phyloP scores from a whole-genome alignment of 768 basidiomycete genomes.

The Scleroderma citrinum region DNA sequence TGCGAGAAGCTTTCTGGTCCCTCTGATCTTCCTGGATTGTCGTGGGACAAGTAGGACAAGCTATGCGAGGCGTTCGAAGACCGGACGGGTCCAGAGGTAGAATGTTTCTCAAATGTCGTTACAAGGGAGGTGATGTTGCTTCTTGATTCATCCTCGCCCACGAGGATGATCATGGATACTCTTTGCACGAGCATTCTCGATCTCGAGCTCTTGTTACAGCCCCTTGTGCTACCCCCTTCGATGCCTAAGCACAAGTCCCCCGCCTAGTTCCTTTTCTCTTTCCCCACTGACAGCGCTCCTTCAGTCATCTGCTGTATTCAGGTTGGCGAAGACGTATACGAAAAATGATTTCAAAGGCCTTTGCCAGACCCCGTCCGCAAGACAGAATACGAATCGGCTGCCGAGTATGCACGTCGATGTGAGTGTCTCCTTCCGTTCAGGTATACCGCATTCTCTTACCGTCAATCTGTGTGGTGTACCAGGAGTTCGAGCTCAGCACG shows the following conservation, averaged over 20 bases:
- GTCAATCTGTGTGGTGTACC: too few species aligned
- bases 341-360: too few species aligned
- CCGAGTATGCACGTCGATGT: conserved; percentile 83
- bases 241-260: conserved; percentile 47
- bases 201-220: conserved; percentile 41
- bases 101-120: conserved; percentile 27
- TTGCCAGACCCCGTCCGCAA: too few species aligned
- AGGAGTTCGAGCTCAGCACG: too few species aligned
- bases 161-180: conserved; percentile 26
- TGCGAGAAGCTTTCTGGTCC: conserved; percentile 37
- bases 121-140: conserved; percentile 29
- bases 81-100: conserved; percentile 22
- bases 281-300: conserved; percentile 68
- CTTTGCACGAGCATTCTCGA: conserved; percentile 39
- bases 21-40: too few species aligned
- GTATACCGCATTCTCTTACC: background rate
- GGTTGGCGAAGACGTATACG: too few species aligned
- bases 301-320: too few species aligned
- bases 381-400: conserved; percentile 75
- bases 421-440: conserved; percentile 28
- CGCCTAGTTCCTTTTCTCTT: conserved; percentile 54
- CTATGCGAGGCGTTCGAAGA: conserved; percentile 26
- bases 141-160: conserved; percentile 18
- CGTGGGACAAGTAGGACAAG: too few species aligned
- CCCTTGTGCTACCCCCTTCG: conserved; percentile 33